Conservation (phyloP, 345 rosid genomes). For the Euphorbia tirucalli region DNA sequence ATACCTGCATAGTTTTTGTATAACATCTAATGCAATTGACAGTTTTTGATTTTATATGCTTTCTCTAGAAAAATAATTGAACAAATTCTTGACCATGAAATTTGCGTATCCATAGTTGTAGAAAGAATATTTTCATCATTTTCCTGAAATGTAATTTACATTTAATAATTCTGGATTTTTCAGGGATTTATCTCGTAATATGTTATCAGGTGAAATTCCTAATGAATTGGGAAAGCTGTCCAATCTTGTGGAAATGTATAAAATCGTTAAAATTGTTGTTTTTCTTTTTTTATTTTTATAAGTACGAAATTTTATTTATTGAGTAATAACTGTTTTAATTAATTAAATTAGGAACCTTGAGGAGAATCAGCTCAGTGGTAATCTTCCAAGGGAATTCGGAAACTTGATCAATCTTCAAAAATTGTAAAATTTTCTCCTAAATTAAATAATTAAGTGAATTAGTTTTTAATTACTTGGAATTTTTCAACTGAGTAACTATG, state of each 20-base stretch:
- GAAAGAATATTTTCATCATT: too few relatives aligned
- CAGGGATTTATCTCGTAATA: background rate
- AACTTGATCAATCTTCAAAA: background rate
- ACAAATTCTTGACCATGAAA: too few relatives aligned
- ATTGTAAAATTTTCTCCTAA: too few relatives aligned
- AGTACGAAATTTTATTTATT: background rate
- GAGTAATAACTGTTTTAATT: background rate
- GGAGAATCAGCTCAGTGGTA: conserved; percentile 9
- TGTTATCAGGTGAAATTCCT: conserved; percentile 19
- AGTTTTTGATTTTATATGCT: too few relatives aligned
- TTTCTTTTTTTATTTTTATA: background rate
- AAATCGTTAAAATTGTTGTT: background rate
- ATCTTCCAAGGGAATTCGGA: conserved; percentile 10
- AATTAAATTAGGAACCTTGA: background rate
- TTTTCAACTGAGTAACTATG: too few relatives aligned
- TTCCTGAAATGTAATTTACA: too few relatives aligned
- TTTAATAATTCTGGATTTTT: background rate
- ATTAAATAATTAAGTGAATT: too few relatives aligned
- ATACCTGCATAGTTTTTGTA: too few relatives aligned
- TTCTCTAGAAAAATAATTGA: too few relatives aligned
- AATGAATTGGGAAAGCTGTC: conserved; percentile 7
- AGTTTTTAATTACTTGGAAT: too few relatives aligned
- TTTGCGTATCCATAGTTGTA: too few relatives aligned
- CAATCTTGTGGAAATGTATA: background rate
- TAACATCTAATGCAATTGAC: too few relatives aligned